Evolutionary conservation across 169 alveolate genomes (phyloP), one percentile per base, ranked within the genome.

Genomic region (Cryptosporidium meleagridis): DNA sequence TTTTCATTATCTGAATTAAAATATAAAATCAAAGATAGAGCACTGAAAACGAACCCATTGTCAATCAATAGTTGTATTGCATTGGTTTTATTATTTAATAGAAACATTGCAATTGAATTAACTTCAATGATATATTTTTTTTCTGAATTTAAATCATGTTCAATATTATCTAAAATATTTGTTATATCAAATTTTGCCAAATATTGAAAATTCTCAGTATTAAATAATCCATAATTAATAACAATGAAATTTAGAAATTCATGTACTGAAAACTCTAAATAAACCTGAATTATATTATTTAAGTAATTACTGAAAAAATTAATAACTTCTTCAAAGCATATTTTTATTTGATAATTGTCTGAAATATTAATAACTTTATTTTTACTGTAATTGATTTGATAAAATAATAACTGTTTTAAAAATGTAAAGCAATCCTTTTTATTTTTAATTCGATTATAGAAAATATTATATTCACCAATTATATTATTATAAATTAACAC

Each of bases 101-200:
- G 39, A 80, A 61, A 80, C 48, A 80, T 18, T 31, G 65, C 41
- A 18, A 80, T 59, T 23, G 69, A 80, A 51, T 80, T 65, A 16
- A 48, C 45, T 26, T 80, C 89, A 21, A 80, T 44, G 14, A 80
- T n/a, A 65, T 31, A 80, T 16, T 26, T 61, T 45, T 65, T 14
- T 2, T 59, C 73, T 18, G 33, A 21, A 62, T 44, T 2, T 41
- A 26, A 29, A n/a, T 39, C 26, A 48, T 48, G 14, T 48, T 48
- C 14, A 48, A 48, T 33, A 44, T 21, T 39, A 3, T 62, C 75
- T 39, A 4, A 12, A 18, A 39, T 45, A 31, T 9, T 31, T 29
- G 55, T 44, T 41, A n/a, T 14, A 23, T 61, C 75, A 2, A 62
- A 3, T 55, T 55, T 29, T n/a, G 67, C 12, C 18, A 55, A 26